Percentiles rank a stretch among this genome's conserved stretches.
Evolutionary conservation across 164 flowering plant species (phyloP).

Genomic region (Magnolia sinica): DNA sequence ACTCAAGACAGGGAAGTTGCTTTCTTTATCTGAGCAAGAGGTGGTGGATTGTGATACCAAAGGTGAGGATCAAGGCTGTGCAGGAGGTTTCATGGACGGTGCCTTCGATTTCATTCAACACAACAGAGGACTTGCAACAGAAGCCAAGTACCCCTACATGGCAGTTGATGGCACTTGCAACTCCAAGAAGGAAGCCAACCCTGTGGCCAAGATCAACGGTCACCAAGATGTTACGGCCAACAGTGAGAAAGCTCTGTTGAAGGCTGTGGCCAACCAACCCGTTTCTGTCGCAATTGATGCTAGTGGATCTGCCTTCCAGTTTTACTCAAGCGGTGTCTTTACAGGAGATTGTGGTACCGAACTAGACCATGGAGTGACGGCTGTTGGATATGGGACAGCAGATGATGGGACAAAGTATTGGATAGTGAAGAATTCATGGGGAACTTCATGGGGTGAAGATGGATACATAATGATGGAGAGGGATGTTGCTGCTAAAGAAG

Average conservation of each 20-base stretch:
- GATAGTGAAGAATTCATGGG: constrained; percentile 33
- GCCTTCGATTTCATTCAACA: constrained; percentile 6
- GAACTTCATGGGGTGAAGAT: too few relatives aligned
- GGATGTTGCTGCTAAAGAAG: constrained; percentile 17
- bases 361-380: constrained; percentile 27
- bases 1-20: neutral
- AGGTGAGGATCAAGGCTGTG: constrained; percentile 6
- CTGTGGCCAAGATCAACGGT: neutral
- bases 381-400: constrained; percentile 26
- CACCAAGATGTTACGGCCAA: constrained; percentile 2
- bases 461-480: constrained; percentile 25
- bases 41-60: constrained; percentile 11
- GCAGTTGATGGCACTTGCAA: constrained; percentile 2
- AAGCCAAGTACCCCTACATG: constrained; percentile 6
- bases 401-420: constrained; percentile 29
- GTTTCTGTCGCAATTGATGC: constrained; percentile 25
- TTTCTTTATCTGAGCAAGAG: constrained; percentile 3
- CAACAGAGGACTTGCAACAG: constrained; percentile 1
- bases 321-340: constrained; percentile 25
- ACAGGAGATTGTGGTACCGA: constrained; percentile 21
- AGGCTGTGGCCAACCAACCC: constrained; percentile 29
- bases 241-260: constrained; percentile 4
- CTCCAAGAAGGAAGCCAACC: neutral
- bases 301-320: too few relatives aligned
- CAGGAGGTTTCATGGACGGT: constrained; percentile 6